Base-by-base conservation (phyloP, 2,329 filamentous ascomycete species). In the Pyrenochaeta sp. region DNA sequence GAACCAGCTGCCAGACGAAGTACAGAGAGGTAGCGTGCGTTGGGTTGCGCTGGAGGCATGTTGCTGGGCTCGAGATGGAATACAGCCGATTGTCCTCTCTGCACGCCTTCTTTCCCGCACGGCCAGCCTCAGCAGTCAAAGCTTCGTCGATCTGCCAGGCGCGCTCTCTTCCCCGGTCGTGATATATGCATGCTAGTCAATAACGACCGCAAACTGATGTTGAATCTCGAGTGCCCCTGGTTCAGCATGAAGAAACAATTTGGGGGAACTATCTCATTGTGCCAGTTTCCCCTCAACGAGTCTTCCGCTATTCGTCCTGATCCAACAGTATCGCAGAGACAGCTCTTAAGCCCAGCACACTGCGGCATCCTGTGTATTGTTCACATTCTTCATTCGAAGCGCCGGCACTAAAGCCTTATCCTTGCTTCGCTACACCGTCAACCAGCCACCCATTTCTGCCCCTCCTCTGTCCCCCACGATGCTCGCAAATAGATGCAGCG, bases 381-480 rank as follows among this genome's bases (percentile, higher is more conserved):
- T 65, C 60, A 67, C 65, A 65, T 46, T 61, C 50, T 60, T 59
- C 34, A 46, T 58, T 63, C 62, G 69, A 75, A 73, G 70, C 72
- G 72, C 72, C 68, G 64, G 65, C 67, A 68, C 69, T 68, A 73
- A 65, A 66, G 46, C 52, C 39, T 1, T 15, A 68, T 66, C 70
- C 70, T 59, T 68, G 71, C 56, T 58, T 59, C 61, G 58, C 66
- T 59, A 69, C 65, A 71, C 65, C 56, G 62, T 55, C 51, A 51
- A 57, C 65, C 68, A 70, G 66, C 68, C 69, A 67, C 66, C 52
- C 57, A 62, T 50, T 61, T 54, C 52, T 56, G 25, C 50, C 56
- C 58, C 54, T 52, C 51, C 39, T 47, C 55, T 55, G 48, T 47
- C 54, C 48, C 58, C 56, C 61, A 63, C 54, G 52, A 42, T 46